Base-by-base conservation (phyloP, 345 rosid genomes). In the Sisymbrium altissimum region DNA sequence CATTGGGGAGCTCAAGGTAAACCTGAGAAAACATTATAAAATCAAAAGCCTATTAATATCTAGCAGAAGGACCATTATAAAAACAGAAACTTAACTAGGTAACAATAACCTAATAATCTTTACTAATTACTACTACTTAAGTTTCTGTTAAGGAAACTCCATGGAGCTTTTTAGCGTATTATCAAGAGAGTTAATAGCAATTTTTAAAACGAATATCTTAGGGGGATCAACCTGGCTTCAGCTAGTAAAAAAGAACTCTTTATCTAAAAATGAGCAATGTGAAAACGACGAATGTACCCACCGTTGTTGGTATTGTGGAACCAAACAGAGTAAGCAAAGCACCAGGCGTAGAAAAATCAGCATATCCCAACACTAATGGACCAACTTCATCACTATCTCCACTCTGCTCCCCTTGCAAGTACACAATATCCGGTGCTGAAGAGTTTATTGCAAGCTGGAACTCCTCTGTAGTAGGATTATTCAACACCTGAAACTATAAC, bases 401-500 rank as follows among this genome's bases (percentile, higher is more conserved):
- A 72, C 40, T 71, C 73, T 72, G 86, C 76, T 83, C 87, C 27
- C 98, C 98, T 86, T 84, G 96, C 78, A 96, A 77, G 84, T 90
- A 96, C 27, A 96, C 94, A 70, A 96, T 65, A 79, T 80, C 86
- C 10, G 96, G 90, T 64, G 84, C 87, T 7, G 83, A 77, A 0
- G 87, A 82, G 78, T 82, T 89, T 54, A 89, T 74, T 71, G 79
- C 86, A 65, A 64, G 84, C 73, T 15, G 82, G 80, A 96, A 88
- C 73, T 89, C 97, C 66, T 88, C 86, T 10, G 72, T 46, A 46
- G 84, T 86, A n/a, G 99, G 99, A 78, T 78, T 85, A 69, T 64
- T 84, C 79, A 96, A 83, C 65, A 85, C 80, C 83, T 86, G 95
- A 80, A 92, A 91, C 99, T 96, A 85, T 78, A 84, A 57, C 80